phyloP scores from a whole-genome alignment of 768 basidiomycete species.

The Hygrophoropsis aurantiaca region DNA sequence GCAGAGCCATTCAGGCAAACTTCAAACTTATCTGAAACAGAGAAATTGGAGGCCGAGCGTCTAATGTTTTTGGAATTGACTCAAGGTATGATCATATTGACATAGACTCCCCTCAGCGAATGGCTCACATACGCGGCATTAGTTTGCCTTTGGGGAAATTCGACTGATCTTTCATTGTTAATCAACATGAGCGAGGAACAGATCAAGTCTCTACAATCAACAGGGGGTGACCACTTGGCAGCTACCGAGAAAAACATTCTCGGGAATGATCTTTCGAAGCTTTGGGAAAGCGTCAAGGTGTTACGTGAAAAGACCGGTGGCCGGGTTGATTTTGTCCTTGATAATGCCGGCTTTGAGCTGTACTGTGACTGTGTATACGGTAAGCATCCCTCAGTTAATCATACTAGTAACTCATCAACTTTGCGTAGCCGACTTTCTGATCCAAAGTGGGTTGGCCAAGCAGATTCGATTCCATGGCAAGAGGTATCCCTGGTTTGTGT shows the following conservation, averaged over 20 bases:
- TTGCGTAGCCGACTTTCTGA: constrained; percentile 80
- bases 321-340: constrained; percentile 78
- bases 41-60: constrained; percentile 67
- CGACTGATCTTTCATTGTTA: constrained; percentile 89
- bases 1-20: constrained; percentile 76
- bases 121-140: constrained; percentile 2
- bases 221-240: constrained; percentile 92
- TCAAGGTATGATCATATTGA: constrained; percentile 57
- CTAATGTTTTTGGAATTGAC: constrained; percentile 92
- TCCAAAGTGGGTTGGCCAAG: constrained; percentile 84
- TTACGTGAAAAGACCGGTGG: constrained; percentile 71
- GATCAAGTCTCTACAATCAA: constrained; percentile 94
- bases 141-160: constrained; percentile 98
- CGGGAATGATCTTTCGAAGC: constrained; percentile 71
- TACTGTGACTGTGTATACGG: constrained; percentile 89
- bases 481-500: constrained; percentile 93
- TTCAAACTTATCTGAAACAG: constrained; percentile 48
- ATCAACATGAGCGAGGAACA: constrained; percentile 99
- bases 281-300: constrained; percentile 75
- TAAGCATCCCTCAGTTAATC: constrained; percentile 27
- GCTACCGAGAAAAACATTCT: constrained; percentile 96
- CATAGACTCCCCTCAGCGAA: constrained; percentile 2
- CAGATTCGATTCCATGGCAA: constrained; percentile 95
- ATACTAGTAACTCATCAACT: constrained; percentile 1
- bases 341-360: constrained; percentile 83